Percentiles rank a stretch among this genome's conserved stretches.
Conservation (phyloP, 2,329 filamentous ascomycete genomes). For the Ceratocystis lukuohia region DNA sequence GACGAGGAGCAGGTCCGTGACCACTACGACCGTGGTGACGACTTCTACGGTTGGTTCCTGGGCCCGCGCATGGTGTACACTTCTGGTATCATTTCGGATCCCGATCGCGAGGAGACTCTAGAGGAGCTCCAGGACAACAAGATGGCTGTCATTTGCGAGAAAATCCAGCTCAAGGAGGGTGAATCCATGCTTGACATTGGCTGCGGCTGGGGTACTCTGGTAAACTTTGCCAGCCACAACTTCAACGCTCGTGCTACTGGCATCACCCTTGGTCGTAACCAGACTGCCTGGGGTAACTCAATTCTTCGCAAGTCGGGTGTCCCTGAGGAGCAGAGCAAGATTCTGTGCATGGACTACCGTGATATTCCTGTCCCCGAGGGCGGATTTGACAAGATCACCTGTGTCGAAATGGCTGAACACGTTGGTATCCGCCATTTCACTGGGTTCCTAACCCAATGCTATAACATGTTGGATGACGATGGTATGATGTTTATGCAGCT, state of each 20-base stretch:
- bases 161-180: slow-evolving; percentile 70
- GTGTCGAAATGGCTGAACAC: slow-evolving; percentile 97
- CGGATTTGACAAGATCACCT: slow-evolving; percentile 78
- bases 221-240: slow-evolving; percentile 83
- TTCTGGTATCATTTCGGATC: slow-evolving; percentile 81
- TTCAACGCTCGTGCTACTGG: slow-evolving; percentile 78
- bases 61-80: slow-evolving; percentile 99
- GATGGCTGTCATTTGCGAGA: slow-evolving; percentile 85
- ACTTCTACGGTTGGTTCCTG: slow-evolving; percentile 98
- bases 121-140: slow-evolving; percentile 98
- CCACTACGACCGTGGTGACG: slow-evolving; percentile 95
- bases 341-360: slow-evolving; percentile 94
- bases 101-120: slow-evolving; percentile 73
- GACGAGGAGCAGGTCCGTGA: slow-evolving; percentile 93
- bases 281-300: slow-evolving; percentile 92
- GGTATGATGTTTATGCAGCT: slow-evolving; percentile 94
- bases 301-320: slow-evolving; percentile 73
- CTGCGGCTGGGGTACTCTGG: slow-evolving; percentile 94
- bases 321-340: slow-evolving; percentile 74
- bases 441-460: slow-evolving; percentile 69
- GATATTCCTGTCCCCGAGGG: slow-evolving; percentile 50
- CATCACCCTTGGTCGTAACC: slow-evolving; percentile 88
- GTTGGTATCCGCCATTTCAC: slow-evolving; percentile 84
- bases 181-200: slow-evolving; percentile 87
- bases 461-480: slow-evolving; percentile 93